phyloP scores from a whole-genome alignment of 768 basidiomycete species.

The Kondoa subrosea region DNA sequence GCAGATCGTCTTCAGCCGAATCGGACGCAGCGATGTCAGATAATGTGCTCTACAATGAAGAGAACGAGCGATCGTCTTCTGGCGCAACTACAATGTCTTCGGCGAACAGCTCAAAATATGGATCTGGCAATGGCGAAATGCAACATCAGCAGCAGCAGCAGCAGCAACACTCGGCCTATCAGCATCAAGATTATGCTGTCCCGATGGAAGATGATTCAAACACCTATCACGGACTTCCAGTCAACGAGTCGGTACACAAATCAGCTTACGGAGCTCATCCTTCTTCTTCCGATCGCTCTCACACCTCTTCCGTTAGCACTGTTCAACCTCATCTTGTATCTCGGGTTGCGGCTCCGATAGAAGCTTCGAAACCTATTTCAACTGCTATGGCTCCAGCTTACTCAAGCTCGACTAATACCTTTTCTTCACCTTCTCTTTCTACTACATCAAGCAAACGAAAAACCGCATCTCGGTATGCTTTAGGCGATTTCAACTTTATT shows the following conservation, averaged over 20 bases:
- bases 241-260: too few relatives aligned
- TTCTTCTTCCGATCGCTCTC: too few relatives aligned
- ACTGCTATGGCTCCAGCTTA: neutral
- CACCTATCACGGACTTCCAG: too few relatives aligned
- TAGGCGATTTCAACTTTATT: constrained; percentile 28
- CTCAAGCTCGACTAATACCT: constrained; percentile 2
- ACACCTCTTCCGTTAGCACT: too few relatives aligned
- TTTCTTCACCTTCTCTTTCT: constrained; percentile 23
- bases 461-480: constrained; percentile 27
- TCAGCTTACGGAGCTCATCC: too few relatives aligned
- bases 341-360: too few relatives aligned
- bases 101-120: neutral
- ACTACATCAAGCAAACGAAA: constrained; percentile 23
- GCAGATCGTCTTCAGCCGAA: too few relatives aligned
- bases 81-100: neutral
- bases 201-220: too few relatives aligned
- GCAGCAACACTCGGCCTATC: neutral
- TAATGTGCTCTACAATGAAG: neutral
- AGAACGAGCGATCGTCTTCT: neutral
- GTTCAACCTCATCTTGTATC: too few relatives aligned
- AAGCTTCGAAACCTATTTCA: neutral
- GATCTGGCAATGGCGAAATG: neutral
- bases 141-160: neutral
- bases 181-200: too few relatives aligned
- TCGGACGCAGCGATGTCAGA: neutral